Percentiles rank a stretch among this genome's conserved stretches.
These are phyloP conservation scores for Lepiota brunneoincarnata DNA, from an alignment of 768 basidiomycete species.

Conservation along the genomic window DNA sequence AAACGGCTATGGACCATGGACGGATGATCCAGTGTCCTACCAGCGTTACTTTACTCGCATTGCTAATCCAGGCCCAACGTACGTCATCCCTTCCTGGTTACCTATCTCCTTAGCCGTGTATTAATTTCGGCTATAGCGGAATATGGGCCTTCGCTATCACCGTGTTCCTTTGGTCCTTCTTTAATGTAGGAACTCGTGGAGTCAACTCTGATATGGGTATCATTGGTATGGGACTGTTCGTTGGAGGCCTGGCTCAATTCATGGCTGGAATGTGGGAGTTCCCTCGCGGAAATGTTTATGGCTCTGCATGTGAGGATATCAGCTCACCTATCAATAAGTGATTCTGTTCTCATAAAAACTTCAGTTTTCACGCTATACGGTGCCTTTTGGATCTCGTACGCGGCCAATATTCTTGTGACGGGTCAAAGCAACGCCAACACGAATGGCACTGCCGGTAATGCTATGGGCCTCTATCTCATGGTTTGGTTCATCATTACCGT, in stretches of 20 bases:
- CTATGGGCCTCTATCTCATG: slow-evolving; percentile 53
- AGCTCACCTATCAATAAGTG: not conserved
- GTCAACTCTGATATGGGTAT: slow-evolving; percentile 43
- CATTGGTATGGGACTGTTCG: slow-evolving; percentile 60
- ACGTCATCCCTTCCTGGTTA: not conserved
- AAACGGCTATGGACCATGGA: slow-evolving; percentile 11
- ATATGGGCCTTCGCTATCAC: slow-evolving; percentile 59
- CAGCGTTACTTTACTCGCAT: slow-evolving; percentile 15
- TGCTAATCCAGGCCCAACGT: slow-evolving; percentile 15
- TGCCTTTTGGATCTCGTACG: slow-evolving; percentile 64
- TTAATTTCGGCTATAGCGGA: slow-evolving; percentile 32
- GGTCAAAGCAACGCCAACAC: slow-evolving; percentile 42
- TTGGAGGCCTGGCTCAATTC: slow-evolving; percentile 64
- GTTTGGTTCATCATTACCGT: slow-evolving; percentile 55
- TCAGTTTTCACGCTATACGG: slow-evolving; percentile 61
- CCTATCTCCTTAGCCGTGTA: not conserved
- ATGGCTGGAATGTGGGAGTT: slow-evolving; percentile 68
- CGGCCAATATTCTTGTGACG: slow-evolving; percentile 46
- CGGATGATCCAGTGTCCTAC: slow-evolving; percentile 15
- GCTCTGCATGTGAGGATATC: slow-evolving; percentile 43
- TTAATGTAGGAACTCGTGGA: slow-evolving; percentile 40
- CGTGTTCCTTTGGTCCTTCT: slow-evolving; percentile 56
- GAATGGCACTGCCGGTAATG: slow-evolving; percentile 28
- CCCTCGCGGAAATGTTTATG: slow-evolving; percentile 46
- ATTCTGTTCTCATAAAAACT: slow-evolving; percentile 1